Base-by-base conservation (phyloP, 2,329 filamentous ascomycete genomes). In the Diplodia sapinea region DNA sequence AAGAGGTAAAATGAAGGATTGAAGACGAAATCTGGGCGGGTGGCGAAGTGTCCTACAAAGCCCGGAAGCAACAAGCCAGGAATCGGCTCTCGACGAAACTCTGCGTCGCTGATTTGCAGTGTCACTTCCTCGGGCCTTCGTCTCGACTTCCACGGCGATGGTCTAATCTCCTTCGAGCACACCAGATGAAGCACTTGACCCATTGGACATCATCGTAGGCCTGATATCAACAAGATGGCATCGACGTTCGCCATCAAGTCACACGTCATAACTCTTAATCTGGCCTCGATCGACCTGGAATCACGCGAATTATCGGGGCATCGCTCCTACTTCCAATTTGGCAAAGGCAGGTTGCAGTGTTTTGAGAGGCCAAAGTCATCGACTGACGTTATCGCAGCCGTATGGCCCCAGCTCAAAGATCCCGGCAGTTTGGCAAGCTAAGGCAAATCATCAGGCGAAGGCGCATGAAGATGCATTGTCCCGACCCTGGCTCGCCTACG, bases 311-410 rank as follows among this genome's bases (percentile, higher is more conserved):
- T 13, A 47, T 47, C 43, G 43, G n/a, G 5, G 8, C 7, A 20
- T 47, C 17, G 43, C 43, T 47, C 7, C 43, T 47, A 9, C 40
- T 47, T 47, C 17, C 17, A 47, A 13, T 20, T 4, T 20, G 15
- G 43, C n/a, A 13, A 47, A 47, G 43, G 9, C 43, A 2, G 43
- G n/a, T 47, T 47, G 43, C 43, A 20, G 43, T 20, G 43, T 47
- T 20, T 13, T 47, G 43, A n/a, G 40, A 17, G 7, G 40, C 40
- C 40, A 29, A 29, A 23, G 23, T 17, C 23, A 52, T 31, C 26
- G 13, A 29, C 56, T 49, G 56, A 61, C 56, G 56, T 20, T 61
- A 49, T 49, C 17, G 17, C 29, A 31, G 47, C 17, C 57, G 11
- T 49, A 26, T 38, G 15, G 49, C 38, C 15, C n/a, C 38, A 38